Conservation (phyloP, 352 stramenopile genomes). For the Phytopythium litorale region DNA sequence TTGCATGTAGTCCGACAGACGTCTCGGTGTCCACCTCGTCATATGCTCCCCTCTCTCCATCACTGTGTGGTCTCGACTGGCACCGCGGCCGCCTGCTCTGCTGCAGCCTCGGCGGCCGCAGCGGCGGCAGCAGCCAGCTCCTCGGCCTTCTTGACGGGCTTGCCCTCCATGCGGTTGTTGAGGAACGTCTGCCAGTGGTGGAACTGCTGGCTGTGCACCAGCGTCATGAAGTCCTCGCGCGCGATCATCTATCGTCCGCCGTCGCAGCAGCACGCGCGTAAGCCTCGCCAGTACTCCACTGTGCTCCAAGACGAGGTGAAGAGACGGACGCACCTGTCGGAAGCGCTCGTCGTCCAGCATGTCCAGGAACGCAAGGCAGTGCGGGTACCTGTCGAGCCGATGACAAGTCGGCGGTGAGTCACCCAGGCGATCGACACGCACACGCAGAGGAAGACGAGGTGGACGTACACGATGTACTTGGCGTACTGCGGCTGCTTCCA, state of each 20-base stretch:
- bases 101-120: background rate
- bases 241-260: constrained; percentile 59
- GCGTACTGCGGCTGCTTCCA: constrained; percentile 91
- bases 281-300: no score
- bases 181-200: constrained; percentile 89
- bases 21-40: background rate
- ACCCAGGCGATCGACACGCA: no score
- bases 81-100: background rate
- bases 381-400: constrained; percentile 57
- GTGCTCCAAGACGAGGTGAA: background rate
- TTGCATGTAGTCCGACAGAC: background rate
- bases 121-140: constrained; percentile 10
- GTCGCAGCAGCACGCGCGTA: background rate
- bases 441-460: background rate
- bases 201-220: constrained; percentile 87
- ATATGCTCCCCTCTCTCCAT: background rate
- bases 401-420: background rate
- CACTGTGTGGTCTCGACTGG: constrained; percentile 5
- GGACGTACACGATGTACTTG: constrained; percentile 84
- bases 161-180: constrained; percentile 67
- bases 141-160: constrained; percentile 21
- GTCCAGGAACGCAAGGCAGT: constrained; percentile 86
- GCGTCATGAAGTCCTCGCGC: constrained; percentile 83
- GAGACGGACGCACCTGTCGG: constrained; percentile 36
- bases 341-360: constrained; percentile 87